Conservation (phyloP, 257 asterid genomes). For the Solanum gandarillasii region DNA sequence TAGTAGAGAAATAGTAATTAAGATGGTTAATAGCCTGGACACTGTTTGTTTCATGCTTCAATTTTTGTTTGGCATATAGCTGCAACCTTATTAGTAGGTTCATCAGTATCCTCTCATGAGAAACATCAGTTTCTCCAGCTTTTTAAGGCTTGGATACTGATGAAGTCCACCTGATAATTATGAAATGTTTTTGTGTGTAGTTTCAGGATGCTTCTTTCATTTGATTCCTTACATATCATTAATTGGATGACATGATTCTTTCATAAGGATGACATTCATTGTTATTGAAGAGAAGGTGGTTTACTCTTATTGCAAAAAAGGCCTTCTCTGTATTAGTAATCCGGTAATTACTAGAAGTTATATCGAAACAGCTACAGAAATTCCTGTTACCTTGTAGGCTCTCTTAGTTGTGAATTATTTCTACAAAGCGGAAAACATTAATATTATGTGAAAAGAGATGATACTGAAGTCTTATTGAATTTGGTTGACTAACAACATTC, state of each 20-base stretch:
- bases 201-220: neutral
- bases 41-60: neutral
- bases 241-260: neutral
- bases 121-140: neutral
- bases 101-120: neutral
- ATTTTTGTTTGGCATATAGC: neutral
- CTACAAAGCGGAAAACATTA: neutral
- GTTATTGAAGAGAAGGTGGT: neutral
- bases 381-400: neutral
- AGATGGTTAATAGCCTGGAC: neutral
- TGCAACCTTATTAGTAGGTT: neutral
- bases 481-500: neutral
- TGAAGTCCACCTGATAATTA: neutral
- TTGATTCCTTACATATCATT: neutral
- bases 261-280: neutral
- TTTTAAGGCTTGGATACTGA: neutral
- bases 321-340: neutral
- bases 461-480: neutral
- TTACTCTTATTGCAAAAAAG: neutral
- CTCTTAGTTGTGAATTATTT: neutral
- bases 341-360: neutral
- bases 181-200: neutral
- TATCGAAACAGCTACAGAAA: neutral
- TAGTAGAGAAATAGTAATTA: neutral
- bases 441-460: neutral